Percentiles rank a stretch among this genome's conserved stretches.
Evolutionary conservation across 176 grass and related monocot genomes (phyloP).

Genomic region (Stipa capillata): DNA sequence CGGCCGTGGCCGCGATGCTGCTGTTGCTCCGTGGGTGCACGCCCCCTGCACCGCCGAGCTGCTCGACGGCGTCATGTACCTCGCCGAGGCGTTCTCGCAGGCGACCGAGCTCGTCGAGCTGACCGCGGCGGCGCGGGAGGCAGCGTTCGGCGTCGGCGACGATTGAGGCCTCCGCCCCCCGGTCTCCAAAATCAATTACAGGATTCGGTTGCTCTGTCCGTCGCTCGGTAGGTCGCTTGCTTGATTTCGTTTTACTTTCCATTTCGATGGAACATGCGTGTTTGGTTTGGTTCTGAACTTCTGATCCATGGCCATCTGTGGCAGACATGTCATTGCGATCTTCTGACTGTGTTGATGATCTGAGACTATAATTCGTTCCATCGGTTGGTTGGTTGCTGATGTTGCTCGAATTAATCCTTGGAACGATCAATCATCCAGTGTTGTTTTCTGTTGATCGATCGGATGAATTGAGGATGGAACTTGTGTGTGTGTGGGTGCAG

Average conservation of each 20-base stretch:
- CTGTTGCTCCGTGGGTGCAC: neutral
- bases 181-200: neutral
- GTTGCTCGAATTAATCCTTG: neutral
- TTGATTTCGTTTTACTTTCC: neutral
- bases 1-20: neutral
- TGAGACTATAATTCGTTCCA: neutral
- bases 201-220: neutral
- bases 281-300: neutral
- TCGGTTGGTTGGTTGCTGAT: neutral
- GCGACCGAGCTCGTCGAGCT: neutral
- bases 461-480: too few species aligned
- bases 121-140: neutral
- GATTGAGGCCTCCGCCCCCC: neutral
- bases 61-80: neutral
- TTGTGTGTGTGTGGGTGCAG: too few species aligned
- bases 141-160: neutral
- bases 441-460: neutral
- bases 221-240: neutral
- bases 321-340: neutral
- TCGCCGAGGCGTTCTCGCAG: neutral
- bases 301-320: neutral
- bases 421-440: neutral
- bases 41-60: neutral
- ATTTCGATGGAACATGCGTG: neutral
- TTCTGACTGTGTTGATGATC: neutral